A percentile compares a stretch with the other conserved stretches of the same genome.
These are phyloP conservation scores for Neofusicoccum ribis DNA, from an alignment of 2,329 filamentous ascomycete genomes.

Conservation along the genomic window DNA sequence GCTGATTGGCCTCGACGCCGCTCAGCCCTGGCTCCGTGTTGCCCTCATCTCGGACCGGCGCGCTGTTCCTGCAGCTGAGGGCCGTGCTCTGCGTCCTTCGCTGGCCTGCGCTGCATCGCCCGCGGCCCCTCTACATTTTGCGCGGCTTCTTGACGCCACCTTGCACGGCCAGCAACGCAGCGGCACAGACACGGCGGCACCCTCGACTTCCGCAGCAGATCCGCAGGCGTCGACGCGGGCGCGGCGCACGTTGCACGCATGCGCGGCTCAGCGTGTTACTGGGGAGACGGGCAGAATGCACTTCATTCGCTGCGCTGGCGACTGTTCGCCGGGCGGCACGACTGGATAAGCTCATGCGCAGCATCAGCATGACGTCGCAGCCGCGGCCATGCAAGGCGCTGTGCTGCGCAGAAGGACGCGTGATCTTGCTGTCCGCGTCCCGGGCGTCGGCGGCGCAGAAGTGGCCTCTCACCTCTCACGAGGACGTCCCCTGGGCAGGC, in stretches of 20 bases:
- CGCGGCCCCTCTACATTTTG: background rate
- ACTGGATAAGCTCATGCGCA: slow-evolving; percentile 5
- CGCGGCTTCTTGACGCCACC: background rate
- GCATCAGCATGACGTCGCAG: slow-evolving; percentile 5
- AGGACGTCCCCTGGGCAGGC: background rate
- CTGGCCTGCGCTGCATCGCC: background rate
- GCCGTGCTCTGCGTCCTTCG: background rate
- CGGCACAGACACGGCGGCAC: too few relatives aligned
- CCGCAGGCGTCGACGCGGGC: background rate
- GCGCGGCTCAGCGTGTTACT: slow-evolving; percentile 10
- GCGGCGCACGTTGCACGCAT: background rate
- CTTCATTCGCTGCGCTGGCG: too few relatives aligned
- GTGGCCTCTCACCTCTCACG: background rate
- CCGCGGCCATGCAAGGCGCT: background rate
- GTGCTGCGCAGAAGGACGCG: background rate
- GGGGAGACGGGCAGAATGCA: slow-evolving; percentile 4
- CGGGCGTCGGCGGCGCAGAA: background rate
- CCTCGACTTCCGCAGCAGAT: background rate
- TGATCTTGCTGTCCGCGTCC: background rate
- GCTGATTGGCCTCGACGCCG: background rate
- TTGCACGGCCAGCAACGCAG: background rate
- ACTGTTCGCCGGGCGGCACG: too few relatives aligned
- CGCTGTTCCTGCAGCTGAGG: background rate
- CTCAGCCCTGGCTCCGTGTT: slow-evolving; percentile 11
- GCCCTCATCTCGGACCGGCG: background rate